Evolutionary conservation across 176 grass and related monocot species (phyloP).

Genomic region (Carex cristatella): DNA sequence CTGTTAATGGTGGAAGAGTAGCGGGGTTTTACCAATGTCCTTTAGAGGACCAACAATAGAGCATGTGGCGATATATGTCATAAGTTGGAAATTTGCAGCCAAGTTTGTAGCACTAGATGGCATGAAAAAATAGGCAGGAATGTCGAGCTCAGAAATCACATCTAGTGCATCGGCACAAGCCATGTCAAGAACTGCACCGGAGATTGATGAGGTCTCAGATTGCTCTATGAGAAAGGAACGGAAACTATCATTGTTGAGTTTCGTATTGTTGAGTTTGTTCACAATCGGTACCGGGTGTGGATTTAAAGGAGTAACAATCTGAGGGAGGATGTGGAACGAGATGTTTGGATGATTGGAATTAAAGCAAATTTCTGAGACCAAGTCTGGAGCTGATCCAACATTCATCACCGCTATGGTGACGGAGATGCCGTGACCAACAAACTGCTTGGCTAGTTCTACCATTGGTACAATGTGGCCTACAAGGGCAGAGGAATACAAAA

Average conservation of each 20-base stretch:
- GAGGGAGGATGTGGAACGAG: constrained; percentile 35
- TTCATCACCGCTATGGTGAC: constrained; percentile 23
- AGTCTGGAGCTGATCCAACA: background rate
- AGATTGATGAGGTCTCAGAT: background rate
- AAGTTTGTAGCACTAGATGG: constrained; percentile 15
- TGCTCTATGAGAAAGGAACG: constrained; percentile 3
- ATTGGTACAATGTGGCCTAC: constrained; percentile 44
- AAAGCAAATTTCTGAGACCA: constrained; percentile 6
- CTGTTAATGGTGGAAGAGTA: constrained; percentile 2
- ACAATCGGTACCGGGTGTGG: background rate
- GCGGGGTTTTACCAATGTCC: constrained; percentile 3
- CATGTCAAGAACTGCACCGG: constrained; percentile 28
- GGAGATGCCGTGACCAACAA: constrained; percentile 23
- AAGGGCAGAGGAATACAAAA: constrained; percentile 26
- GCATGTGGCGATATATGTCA: background rate
- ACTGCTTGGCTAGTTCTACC: constrained; percentile 39
- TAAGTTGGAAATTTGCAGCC: constrained; percentile 24
- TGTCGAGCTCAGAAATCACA: constrained; percentile 17
- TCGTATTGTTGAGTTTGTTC: background rate
- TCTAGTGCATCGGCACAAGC: constrained; percentile 22
- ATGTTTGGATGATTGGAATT: constrained; percentile 25
- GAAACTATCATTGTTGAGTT: background rate
- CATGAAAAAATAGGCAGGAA: constrained; percentile 33
- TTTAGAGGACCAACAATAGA: background rate
- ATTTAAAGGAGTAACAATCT: background rate